Evolutionary conservation across 2,329 filamentous ascomycete genomes (phyloP), one percentile per base, ranked within the genome.

Genomic region (Cercospora zeina): DNA sequence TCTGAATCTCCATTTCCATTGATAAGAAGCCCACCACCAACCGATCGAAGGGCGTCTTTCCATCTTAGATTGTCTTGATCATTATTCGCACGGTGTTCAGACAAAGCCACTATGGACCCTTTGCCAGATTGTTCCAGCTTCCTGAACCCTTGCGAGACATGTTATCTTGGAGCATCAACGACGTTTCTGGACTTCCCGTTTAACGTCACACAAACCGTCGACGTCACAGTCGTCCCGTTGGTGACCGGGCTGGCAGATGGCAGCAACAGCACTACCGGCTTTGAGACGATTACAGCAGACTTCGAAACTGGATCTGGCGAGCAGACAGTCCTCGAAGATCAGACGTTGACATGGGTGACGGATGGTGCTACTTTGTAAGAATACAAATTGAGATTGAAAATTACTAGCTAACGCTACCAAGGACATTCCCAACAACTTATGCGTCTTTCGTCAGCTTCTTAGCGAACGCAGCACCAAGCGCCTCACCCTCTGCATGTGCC

Each of bases 391-490:
- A 16, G 14, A 1, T 21, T 4, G 4, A 8, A 21, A 16, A 14
- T 8, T 21, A 34, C 3, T 16, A 9, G 14, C 30, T 31, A 34
- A 53, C n/a, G 4, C 24, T 6, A 11, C 9, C 42, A 34, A 53
- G 49, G 49, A 53, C 49, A 9, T 53, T 11, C 31, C 49, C 49
- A 34, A 53, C 49, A 13, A 53, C 49, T 7, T 53, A 53, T 53
- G 49, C 49, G 27, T 53, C 49, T n/a, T 53, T 53, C 4, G 27
- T 33, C 49, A 53, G 31, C 49, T 53, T 53, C 49, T 33, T 5
- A 5, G 49, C 13, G 10, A 2, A 16, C 9, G 49, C 30, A 31
- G 49, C 49, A 30, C 49, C 49, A 1, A 53, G 9, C 30, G 30
- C 49, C 13, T 31, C 49, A 16, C 49, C 49, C 10, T 19, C 49